These are phyloP conservation scores for Cercophora sp. DNA, from an alignment of 495 filamentous ascomycete species.

Conservation along the genomic window DNA sequence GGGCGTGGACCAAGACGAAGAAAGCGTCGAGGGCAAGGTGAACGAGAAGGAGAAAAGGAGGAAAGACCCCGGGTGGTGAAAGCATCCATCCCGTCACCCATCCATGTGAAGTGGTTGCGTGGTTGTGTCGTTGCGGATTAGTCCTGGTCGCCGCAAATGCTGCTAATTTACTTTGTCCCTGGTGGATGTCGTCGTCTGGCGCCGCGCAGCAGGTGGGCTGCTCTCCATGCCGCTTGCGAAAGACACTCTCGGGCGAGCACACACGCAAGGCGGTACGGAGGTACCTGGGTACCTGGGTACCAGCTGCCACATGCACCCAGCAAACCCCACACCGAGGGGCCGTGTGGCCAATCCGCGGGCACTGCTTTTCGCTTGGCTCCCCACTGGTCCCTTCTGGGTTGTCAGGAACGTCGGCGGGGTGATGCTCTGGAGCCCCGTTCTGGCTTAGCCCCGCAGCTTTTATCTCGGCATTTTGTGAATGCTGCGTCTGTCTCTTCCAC, in stretches of 20 bases:
- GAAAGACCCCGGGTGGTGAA: constrained; percentile 24
- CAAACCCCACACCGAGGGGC: constrained; percentile 3
- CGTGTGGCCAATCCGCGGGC: constrained; percentile 5
- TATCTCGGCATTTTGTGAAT: constrained; percentile 1
- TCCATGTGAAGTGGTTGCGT: constrained; percentile 34
- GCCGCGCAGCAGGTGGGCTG: constrained; percentile 24
- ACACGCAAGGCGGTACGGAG: neutral
- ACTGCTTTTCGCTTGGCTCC: constrained; percentile 6
- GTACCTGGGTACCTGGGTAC: neutral
- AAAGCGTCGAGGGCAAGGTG: neutral
- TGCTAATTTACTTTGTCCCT: constrained; percentile 37
- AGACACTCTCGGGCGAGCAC: neutral
- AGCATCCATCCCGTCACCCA: constrained; percentile 27
- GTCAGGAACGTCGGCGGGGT: constrained; percentile 9
- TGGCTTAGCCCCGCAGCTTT: neutral
- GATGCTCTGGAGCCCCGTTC: constrained; percentile 10
- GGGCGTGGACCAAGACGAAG: neutral
- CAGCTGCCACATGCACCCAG: constrained; percentile 1
- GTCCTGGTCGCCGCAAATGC: constrained; percentile 34
- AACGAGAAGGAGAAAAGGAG: constrained; percentile 13
- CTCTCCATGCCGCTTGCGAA: constrained; percentile 19
- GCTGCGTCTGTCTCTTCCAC: neutral
- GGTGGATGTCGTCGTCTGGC: constrained; percentile 36
- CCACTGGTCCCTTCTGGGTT: neutral
- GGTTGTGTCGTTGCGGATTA: constrained; percentile 27